Percentiles rank a stretch among this genome's conserved stretches.
Evolutionary conservation across 1,284 basidiomycete genomes (phyloP).

Genomic region (Ustilago lituana): DNA sequence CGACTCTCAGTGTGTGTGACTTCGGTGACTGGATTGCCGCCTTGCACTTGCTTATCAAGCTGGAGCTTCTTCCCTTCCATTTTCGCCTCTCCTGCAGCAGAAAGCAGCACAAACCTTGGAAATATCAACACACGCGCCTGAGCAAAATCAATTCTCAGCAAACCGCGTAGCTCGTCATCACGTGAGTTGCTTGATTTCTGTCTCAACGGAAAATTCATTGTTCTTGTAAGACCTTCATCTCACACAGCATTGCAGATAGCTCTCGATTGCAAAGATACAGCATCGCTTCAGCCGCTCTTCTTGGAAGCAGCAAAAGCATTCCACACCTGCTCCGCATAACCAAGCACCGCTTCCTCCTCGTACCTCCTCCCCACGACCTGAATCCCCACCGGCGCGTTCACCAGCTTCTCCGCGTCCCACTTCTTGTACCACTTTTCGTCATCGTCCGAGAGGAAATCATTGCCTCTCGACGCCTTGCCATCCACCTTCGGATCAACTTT

Average conservation of each 20-base stretch:
- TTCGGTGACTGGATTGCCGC: background rate
- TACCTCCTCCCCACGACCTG: conserved; percentile 77
- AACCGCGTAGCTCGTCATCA: conserved; percentile 9
- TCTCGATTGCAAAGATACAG: background rate
- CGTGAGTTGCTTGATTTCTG: conserved; percentile 6
- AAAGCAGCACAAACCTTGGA: background rate
- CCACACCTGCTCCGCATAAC: conserved; percentile 52
- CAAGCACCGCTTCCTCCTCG: conserved; percentile 78
- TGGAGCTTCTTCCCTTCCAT: background rate
- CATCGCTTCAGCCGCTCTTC: background rate
- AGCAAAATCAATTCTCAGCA: background rate
- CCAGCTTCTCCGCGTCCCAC: conserved; percentile 69
- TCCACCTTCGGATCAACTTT: conserved; percentile 69
- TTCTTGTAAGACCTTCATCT: background rate
- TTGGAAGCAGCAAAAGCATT: conserved; percentile 15
- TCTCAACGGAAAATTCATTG: background rate
- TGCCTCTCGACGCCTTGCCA: conserved; percentile 71
- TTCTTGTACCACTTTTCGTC: conserved; percentile 55
- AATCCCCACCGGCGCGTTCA: conserved; percentile 75
- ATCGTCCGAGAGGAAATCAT: conserved; percentile 37
- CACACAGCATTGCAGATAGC: background rate
- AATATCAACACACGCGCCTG: conserved; percentile 26
- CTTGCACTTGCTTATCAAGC: too few relatives aligned
- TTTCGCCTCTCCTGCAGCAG: background rate
- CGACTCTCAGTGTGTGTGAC: too few relatives aligned